Percentiles rank a stretch among this genome's conserved stretches.
Evolutionary conservation across 2,329 filamentous ascomycete genomes (phyloP).

Genomic region (Tolypocladium capitatum): DNA sequence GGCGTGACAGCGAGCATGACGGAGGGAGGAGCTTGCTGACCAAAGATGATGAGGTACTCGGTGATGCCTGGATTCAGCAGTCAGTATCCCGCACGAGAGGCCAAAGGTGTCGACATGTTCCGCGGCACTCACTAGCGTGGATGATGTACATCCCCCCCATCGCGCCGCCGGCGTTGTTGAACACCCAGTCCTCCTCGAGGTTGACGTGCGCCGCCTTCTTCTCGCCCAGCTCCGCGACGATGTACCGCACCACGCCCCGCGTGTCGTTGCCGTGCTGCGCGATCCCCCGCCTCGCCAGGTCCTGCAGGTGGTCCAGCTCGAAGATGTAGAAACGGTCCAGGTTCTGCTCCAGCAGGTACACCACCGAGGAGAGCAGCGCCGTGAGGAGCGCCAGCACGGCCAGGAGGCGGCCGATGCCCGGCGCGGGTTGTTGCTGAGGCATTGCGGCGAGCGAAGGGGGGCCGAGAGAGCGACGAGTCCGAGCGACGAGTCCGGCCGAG

Average conservation of each 20-base stretch:
- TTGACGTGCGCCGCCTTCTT: slow-evolving; percentile 46
- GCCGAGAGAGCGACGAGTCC: background rate
- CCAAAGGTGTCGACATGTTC: background rate
- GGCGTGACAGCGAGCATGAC: background rate
- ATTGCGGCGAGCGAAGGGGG: background rate
- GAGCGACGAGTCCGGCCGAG: too few species aligned
- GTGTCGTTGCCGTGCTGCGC: slow-evolving; percentile 64
- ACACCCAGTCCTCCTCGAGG: slow-evolving; percentile 69
- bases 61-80: slow-evolving; percentile 44
- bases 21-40: slow-evolving; percentile 12
- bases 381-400: slow-evolving; percentile 38
- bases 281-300: slow-evolving; percentile 53
- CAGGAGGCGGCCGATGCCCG: slow-evolving; percentile 23
- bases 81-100: background rate
- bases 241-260: slow-evolving; percentile 50
- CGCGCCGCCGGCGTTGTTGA: slow-evolving; percentile 83
- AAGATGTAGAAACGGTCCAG: slow-evolving; percentile 64
- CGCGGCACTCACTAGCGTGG: slow-evolving; percentile 54
- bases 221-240: slow-evolving; percentile 51
- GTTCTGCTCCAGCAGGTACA: slow-evolving; percentile 44
- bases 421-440: background rate
- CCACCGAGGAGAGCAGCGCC: slow-evolving; percentile 38
- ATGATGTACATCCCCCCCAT: slow-evolving; percentile 90
- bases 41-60: slow-evolving; percentile 84
- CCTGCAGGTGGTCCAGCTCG: slow-evolving; percentile 51